Conservation (phyloP, 768 basidiomycete species). For the Russula griseocarnosa region DNA sequence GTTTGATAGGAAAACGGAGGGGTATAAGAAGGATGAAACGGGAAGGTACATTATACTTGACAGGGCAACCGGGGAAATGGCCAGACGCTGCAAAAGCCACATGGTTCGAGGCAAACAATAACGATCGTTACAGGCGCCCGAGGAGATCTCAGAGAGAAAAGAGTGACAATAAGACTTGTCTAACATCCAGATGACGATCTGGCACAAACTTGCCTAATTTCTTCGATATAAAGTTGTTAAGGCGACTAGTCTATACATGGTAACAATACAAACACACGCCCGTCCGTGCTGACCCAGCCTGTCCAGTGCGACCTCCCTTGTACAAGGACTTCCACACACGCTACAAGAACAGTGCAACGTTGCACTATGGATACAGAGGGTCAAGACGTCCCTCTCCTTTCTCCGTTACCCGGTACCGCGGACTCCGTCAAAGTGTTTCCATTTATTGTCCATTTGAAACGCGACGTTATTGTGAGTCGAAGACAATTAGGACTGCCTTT, state of each 20-base stretch:
- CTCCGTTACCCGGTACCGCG: conserved; percentile 54
- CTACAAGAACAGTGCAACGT: neutral
- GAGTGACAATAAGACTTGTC: conserved; percentile 15
- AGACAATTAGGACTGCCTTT: conserved; percentile 1
- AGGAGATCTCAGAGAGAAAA: neutral
- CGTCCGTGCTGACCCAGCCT: too few relatives aligned
- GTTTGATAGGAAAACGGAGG: conserved; percentile 8
- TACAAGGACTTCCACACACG: conserved; percentile 11
- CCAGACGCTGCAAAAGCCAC: conserved; percentile 18
- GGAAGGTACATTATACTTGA: conserved; percentile 20
- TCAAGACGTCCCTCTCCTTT: conserved; percentile 38
- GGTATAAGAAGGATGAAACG: conserved; percentile 24
- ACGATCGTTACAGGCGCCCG: neutral
- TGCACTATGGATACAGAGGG: conserved; percentile 39
- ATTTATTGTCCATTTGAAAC: conserved; percentile 68
- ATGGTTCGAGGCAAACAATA: conserved; percentile 22
- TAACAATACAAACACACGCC: too few relatives aligned
- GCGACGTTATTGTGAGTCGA: conserved; percentile 59
- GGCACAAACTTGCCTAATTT: neutral
- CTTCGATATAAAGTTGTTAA: too few relatives aligned
- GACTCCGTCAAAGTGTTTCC: conserved; percentile 73
- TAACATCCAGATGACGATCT: neutral
- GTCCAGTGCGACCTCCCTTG: neutral
- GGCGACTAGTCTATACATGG: too few relatives aligned
- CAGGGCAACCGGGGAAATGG: conserved; percentile 17